phyloP scores from a whole-genome alignment of 2,329 filamentous ascomycete genomes.

The Hymenoscyphus fraxineus region DNA sequence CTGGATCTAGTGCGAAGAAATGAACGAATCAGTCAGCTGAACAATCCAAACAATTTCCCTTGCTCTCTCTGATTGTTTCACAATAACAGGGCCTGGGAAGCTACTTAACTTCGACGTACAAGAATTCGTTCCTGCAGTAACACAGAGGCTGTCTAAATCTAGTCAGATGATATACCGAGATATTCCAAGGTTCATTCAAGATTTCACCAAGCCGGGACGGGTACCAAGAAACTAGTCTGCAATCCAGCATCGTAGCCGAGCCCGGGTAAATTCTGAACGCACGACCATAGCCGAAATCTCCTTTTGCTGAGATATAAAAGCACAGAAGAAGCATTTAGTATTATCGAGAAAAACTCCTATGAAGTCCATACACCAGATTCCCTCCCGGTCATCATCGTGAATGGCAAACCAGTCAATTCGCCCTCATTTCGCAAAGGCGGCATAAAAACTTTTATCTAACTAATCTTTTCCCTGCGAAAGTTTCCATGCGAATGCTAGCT shows the following conservation, averaged over 20 bases:
- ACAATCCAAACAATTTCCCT: not conserved
- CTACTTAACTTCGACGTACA: too few species aligned
- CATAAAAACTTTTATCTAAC: constrained; percentile 5
- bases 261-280: not conserved
- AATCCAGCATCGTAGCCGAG: too few species aligned
- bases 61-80: not conserved
- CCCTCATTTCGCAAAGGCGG: not conserved
- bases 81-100: too few species aligned
- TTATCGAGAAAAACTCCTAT: too few species aligned
- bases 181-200: not conserved
- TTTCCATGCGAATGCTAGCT: constrained; percentile 3
- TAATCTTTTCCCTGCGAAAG: not conserved
- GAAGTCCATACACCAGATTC: not conserved
- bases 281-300: not conserved
- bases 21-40: not conserved
- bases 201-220: not conserved
- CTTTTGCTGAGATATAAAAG: not conserved
- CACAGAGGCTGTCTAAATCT: too few species aligned
- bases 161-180: too few species aligned
- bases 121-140: too few species aligned
- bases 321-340: too few species aligned
- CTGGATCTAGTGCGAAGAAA: not conserved
- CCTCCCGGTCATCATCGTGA: not conserved
- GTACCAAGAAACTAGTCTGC: too few species aligned
- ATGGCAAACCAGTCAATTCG: not conserved